Evolutionary conservation across 1,139 yeast genomes (phyloP), one percentile per base, ranked within the genome.

Genomic region (Oligophagozyma castellii): DNA sequence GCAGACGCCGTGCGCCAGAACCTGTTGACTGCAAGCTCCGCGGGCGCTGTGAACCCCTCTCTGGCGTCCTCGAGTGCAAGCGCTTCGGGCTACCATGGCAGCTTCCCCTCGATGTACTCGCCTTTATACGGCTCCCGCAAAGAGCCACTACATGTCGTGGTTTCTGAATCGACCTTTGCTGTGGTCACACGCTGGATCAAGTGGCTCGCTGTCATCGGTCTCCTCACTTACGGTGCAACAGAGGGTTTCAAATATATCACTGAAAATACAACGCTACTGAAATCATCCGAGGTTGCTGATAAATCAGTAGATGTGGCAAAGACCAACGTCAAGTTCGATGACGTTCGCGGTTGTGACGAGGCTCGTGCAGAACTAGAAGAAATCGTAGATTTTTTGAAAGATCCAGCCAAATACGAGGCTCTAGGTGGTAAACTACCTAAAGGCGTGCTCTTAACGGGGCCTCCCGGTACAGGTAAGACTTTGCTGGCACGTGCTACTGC

Each of bases 391-490:
- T 92, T 92, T 48, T 68, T 92, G 51, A 84, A 83, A 52, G 96
- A 92, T 51, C 98, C 99, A 11, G 71, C 94, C 13, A 81, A 81
- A 54, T 92, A 84, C 58, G 92, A 96, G 26, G 93, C 94, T 1
- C 66, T 92, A 30, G 99, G 99, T 39, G 99, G 98, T 31, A 84
- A 84, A 55, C 65, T 92, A 43, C 98, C 98, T 33, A 89, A 86
- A 55, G 99, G 99, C 63, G 93, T 92, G 4, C 61, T 92, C 34
- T 64, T 92, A 39, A 89, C 98, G 5, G 99, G 99, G 26, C 99
- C 99, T 22, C 99, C 99, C 22, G 99, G 99, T 59, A 92, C 99
- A 5, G 99, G 99, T 70, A 92, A 92, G 56, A 92, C 99, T 1
- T 63, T 92, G 39, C 67, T 92, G 38, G 98, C 98, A 1, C 71